Conservation (phyloP, 1,139 yeast genomes). For the Debaryomycetaceae sp. region DNA sequence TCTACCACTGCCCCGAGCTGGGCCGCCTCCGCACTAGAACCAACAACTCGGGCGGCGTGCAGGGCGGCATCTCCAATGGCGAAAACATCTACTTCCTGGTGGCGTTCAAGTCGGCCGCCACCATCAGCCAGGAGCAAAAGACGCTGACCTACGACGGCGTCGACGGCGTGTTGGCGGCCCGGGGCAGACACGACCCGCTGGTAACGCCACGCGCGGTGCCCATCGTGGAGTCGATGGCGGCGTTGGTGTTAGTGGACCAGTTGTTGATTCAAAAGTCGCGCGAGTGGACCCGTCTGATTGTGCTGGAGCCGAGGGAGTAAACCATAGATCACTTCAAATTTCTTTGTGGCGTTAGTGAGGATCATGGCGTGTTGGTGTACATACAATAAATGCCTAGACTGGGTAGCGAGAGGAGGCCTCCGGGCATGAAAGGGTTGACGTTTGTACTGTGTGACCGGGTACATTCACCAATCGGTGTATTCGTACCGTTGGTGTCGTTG, state of each 20-base stretch:
- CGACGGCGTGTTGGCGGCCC: constrained; percentile 84
- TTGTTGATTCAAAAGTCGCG: constrained; percentile 71
- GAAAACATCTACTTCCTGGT: constrained; percentile 91
- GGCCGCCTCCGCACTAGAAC: constrained; percentile 76
- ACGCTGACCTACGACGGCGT: constrained; percentile 87
- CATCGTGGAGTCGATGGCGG: constrained; percentile 97
- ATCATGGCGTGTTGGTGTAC: too few relatives aligned
- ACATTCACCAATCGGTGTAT: too few relatives aligned
- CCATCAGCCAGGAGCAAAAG: constrained; percentile 87
- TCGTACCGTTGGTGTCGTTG: too few relatives aligned
- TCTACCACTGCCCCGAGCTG: constrained; percentile 51
- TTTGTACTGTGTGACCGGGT: too few relatives aligned
- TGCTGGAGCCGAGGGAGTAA: constrained; percentile 7
- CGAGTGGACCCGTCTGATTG: constrained; percentile 37
- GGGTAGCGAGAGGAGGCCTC: too few relatives aligned
- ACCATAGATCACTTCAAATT: too few relatives aligned
- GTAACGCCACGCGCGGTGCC: constrained; percentile 99
- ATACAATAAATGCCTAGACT: too few relatives aligned
- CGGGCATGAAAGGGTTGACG: too few relatives aligned
- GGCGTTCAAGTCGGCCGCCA: constrained; percentile 97
- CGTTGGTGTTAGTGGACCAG: constrained; percentile 85
- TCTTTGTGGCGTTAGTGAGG: too few relatives aligned
- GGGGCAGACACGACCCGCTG: constrained; percentile 98
- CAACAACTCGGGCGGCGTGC: constrained; percentile 94
- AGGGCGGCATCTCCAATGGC: constrained; percentile 97